phyloP scores from a whole-genome alignment of 495 filamentous ascomycete species.

The Tuber melanosporum region DNA sequence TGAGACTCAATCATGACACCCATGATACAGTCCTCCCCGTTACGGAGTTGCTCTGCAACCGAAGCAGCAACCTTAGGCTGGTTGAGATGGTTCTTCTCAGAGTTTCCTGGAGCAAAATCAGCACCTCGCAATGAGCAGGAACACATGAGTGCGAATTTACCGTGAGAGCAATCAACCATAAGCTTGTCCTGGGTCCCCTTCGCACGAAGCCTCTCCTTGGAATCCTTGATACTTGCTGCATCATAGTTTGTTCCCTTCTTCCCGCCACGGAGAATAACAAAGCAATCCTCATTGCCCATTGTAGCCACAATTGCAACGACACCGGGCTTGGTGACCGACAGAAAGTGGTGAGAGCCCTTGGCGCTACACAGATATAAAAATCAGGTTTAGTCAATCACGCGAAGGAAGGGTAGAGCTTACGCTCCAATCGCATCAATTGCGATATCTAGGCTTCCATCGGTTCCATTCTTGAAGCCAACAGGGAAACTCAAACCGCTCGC shows the following conservation, averaged over 20 bases:
- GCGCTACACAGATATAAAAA: conserved; percentile 47
- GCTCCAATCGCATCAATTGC: conserved; percentile 96
- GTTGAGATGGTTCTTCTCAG: conserved; percentile 91
- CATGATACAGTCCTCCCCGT: conserved; percentile 83
- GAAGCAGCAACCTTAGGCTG: conserved; percentile 87
- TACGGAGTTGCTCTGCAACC: conserved; percentile 72
- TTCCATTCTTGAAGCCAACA: conserved; percentile 99
- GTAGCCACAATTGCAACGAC: conserved; percentile 95
- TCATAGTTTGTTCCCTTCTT: conserved; percentile 94
- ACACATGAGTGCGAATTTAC: conserved; percentile 14
- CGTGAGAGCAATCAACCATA: conserved; percentile 98
- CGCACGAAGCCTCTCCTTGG: conserved; percentile 62
- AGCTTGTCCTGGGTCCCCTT: conserved; percentile 64
- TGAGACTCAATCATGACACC: conserved; percentile 99
- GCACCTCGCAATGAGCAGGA: not conserved
- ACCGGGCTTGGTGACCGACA: conserved; percentile 96
- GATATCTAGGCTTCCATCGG: conserved; percentile 81
- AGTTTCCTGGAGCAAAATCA: conserved; percentile 59
- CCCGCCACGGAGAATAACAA: conserved; percentile 91
- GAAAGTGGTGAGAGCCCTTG: conserved; percentile 89
- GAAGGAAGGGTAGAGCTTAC: conserved; percentile 21
- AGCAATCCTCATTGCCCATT: conserved; percentile 94
- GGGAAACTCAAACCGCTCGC: conserved; percentile 93
- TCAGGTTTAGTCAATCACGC: conserved; percentile 4
- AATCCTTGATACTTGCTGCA: conserved; percentile 67